phyloP scores from a whole-genome alignment of 2,329 filamentous ascomycete species.

The Fusarium sp. region DNA sequence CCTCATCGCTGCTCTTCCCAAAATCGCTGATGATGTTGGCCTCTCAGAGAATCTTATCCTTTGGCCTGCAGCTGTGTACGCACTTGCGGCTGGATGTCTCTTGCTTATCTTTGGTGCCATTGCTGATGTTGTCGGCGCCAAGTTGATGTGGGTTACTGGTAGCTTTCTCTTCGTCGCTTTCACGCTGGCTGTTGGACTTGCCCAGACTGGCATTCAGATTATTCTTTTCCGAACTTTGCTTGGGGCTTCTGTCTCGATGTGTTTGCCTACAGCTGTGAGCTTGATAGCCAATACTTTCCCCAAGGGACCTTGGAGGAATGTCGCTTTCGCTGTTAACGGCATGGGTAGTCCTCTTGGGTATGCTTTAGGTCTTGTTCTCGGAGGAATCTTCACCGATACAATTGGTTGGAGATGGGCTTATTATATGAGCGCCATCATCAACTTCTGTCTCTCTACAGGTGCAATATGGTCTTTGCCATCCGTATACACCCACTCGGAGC shows the following conservation, averaged over 20 bases:
- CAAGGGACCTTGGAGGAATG: slow-evolving; percentile 51
- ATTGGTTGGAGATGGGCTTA: slow-evolving; percentile 61
- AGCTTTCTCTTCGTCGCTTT: slow-evolving; percentile 48
- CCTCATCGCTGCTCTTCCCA: slow-evolving; percentile 36
- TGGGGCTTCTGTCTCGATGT: slow-evolving; percentile 52
- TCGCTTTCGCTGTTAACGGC: slow-evolving; percentile 57
- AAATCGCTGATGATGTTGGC: slow-evolving; percentile 32
- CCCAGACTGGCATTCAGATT: slow-evolving; percentile 50
- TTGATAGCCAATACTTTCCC: slow-evolving; percentile 53
- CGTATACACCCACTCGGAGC: slow-evolving; percentile 35
- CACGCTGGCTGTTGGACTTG: slow-evolving; percentile 50
- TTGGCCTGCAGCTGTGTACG: slow-evolving; percentile 40
- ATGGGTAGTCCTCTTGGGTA: slow-evolving; percentile 60
- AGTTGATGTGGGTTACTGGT: slow-evolving; percentile 49
- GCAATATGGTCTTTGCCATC: slow-evolving; percentile 53
- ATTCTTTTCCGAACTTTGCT: slow-evolving; percentile 51
- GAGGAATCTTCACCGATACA: slow-evolving; percentile 60
- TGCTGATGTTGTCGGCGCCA: slow-evolving; percentile 52
- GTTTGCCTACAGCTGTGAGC: slow-evolving; percentile 51
- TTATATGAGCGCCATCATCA: slow-evolving; percentile 53
- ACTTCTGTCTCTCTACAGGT: slow-evolving; percentile 49
- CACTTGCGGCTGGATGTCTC: slow-evolving; percentile 29
- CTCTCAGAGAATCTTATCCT: slow-evolving; percentile 35
- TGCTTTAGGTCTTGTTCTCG: slow-evolving; percentile 60
- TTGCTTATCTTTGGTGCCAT: slow-evolving; percentile 52